These are phyloP conservation scores for Fonsecaea nubica DNA, from an alignment of 2,329 filamentous ascomycete genomes.

Conservation along the genomic window DNA sequence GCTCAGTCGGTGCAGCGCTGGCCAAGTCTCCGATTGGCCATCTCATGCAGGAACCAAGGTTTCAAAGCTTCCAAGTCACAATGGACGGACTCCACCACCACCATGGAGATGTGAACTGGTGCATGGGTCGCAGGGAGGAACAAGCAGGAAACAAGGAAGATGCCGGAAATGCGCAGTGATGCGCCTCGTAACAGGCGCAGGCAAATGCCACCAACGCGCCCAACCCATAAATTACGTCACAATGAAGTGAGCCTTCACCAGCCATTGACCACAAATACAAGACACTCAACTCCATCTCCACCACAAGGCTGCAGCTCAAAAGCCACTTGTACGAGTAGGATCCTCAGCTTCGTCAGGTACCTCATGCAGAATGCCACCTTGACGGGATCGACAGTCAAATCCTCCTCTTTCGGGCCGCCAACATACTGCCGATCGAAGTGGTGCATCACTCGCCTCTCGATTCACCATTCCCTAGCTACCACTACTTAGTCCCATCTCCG, in stretches of 20 bases:
- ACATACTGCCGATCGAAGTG: neutral
- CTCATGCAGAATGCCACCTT: neutral
- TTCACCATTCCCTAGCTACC: neutral
- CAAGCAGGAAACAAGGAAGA: neutral
- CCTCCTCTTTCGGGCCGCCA: neutral
- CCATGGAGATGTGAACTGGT: neutral
- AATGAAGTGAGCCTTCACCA: neutral
- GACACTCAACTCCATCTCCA: neutral
- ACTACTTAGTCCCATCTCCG: neutral
- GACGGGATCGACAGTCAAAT: conserved; percentile 10
- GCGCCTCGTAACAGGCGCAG: neutral
- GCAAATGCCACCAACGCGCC: neutral
- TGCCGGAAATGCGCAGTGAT: neutral
- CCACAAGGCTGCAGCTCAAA: conserved; percentile 2
- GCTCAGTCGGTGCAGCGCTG: neutral
- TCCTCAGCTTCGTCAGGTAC: neutral
- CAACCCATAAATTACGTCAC: neutral
- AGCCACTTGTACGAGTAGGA: neutral
- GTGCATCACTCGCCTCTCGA: neutral
- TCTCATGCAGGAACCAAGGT: conserved; percentile 13
- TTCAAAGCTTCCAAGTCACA: neutral
- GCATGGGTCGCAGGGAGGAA: neutral
- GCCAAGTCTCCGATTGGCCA: neutral
- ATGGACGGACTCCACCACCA: neutral
- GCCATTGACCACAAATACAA: neutral